Percentiles rank a stretch among this genome's conserved stretches.
phyloP scores from a whole-genome alignment of 192 early-diverging fungal species.

The Haplosporangium gracile region DNA sequence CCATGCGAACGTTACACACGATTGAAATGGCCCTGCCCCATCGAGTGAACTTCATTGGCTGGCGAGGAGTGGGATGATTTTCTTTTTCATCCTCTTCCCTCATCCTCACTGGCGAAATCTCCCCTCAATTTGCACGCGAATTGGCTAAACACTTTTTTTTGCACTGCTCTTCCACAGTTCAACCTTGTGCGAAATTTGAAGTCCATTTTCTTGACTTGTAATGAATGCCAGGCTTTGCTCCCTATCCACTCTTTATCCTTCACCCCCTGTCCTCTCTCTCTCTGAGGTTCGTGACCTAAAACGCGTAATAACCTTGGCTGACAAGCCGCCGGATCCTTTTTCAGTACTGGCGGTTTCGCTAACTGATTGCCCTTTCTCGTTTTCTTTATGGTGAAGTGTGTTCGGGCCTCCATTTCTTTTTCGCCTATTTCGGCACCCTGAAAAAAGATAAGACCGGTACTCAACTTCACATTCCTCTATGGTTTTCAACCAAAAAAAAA shows the following conservation, averaged over 20 bases:
- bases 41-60: slow-evolving; percentile 1
- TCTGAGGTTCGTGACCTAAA: too few relatives aligned
- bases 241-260: too few relatives aligned
- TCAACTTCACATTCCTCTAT: too few relatives aligned
- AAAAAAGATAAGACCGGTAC: background rate
- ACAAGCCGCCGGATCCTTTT: background rate
- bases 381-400: background rate
- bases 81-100: background rate
- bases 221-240: too few relatives aligned
- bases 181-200: too few relatives aligned
- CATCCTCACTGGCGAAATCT: background rate
- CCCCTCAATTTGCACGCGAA: background rate
- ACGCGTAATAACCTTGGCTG: background rate
- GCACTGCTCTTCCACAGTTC: background rate
- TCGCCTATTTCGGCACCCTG: background rate
- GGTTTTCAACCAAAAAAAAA: background rate
- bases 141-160: background rate
- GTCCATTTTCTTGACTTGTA: too few relatives aligned
- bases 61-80: slow-evolving; percentile 1
- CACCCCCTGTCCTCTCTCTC: too few relatives aligned
- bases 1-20: background rate
- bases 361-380: background rate
- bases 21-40: background rate
- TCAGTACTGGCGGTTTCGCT: background rate
- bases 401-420: background rate